These are phyloP conservation scores for Colletotrichum sp. DNA, from an alignment of 2,329 filamentous ascomycete genomes.

Conservation along the genomic window DNA sequence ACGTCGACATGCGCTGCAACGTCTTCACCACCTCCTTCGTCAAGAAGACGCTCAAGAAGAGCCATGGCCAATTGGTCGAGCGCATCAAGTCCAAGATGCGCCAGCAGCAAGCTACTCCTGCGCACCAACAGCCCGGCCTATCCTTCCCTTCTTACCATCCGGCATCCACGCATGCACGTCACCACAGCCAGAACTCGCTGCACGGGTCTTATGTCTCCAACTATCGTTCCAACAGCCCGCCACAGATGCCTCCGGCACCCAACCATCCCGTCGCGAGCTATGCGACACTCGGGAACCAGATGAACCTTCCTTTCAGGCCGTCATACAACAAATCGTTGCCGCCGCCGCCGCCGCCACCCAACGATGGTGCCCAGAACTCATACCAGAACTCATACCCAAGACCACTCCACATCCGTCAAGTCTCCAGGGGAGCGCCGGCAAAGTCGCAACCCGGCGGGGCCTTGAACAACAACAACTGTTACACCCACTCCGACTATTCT, in stretches of 20 bases:
- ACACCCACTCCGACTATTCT: not conserved
- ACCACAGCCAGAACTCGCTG: conserved; percentile 3
- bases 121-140: no score
- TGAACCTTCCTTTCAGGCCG: conserved; percentile 5
- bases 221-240: not conserved
- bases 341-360: not conserved
- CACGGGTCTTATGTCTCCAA: not conserved
- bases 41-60: conserved; percentile 80
- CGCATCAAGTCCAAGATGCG: conserved; percentile 51
- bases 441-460: not conserved
- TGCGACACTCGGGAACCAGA: not conserved
- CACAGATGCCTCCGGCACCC: not conserved
- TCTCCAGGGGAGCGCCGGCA: not conserved
- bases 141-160: not conserved
- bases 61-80: conserved; percentile 73
- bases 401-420: conserved; percentile 6
- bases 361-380: not conserved
- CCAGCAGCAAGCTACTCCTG: not conserved
- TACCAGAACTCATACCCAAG: not conserved
- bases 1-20: conserved; percentile 83
- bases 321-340: not conserved
- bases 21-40: conserved; percentile 77
- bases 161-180: not conserved
- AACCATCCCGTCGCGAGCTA: not conserved
- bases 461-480: not conserved